phyloP scores from a whole-genome alignment of 208 protist genomes.

The Novymonas esmeraldas region DNA sequence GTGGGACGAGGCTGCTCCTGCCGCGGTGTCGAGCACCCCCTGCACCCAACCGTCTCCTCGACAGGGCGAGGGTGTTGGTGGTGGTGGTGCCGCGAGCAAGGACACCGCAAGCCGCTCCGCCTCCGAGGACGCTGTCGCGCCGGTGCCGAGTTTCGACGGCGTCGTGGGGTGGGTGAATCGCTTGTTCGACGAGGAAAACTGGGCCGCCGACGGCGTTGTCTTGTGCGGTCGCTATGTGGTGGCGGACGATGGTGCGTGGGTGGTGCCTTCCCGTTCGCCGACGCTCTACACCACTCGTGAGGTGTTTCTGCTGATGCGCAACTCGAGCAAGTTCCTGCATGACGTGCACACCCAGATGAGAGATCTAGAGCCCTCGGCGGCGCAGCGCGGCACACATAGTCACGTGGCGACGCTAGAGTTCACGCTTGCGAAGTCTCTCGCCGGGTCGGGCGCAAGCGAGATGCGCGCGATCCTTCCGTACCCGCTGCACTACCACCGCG shows the following conservation, averaged over 20 bases:
- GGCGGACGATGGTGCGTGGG: constrained; percentile 85
- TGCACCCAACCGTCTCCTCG: too few relatives aligned
- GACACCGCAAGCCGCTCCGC: not conserved
- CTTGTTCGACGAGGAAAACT: constrained; percentile 30
- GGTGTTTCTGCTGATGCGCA: constrained; percentile 84
- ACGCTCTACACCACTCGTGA: constrained; percentile 56
- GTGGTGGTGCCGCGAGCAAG: not conserved
- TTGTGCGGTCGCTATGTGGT: constrained; percentile 75
- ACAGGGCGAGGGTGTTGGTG: too few relatives aligned
- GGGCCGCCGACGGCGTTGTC: constrained; percentile 64
- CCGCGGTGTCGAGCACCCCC: not conserved
- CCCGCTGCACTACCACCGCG: constrained; percentile 18
- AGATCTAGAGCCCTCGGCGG: not conserved
- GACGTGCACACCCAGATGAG: constrained; percentile 67
- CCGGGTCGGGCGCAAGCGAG: constrained; percentile 53
- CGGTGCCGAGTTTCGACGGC: constrained; percentile 40
- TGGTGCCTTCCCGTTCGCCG: constrained; percentile 62
- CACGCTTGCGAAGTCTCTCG: constrained; percentile 63
- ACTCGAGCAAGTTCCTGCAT: constrained; percentile 69
- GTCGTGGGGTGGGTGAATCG: constrained; percentile 60
- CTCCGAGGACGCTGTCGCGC: not conserved
- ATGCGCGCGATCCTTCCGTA: constrained; percentile 79
- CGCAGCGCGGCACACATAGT: not conserved
- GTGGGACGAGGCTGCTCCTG: constrained; percentile 27
- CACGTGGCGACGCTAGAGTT: constrained; percentile 38